Percentiles rank a stretch among this genome's conserved stretches.
Conservation (phyloP, 352 stramenopile genomes). For the Pythium dissotocum region DNA sequence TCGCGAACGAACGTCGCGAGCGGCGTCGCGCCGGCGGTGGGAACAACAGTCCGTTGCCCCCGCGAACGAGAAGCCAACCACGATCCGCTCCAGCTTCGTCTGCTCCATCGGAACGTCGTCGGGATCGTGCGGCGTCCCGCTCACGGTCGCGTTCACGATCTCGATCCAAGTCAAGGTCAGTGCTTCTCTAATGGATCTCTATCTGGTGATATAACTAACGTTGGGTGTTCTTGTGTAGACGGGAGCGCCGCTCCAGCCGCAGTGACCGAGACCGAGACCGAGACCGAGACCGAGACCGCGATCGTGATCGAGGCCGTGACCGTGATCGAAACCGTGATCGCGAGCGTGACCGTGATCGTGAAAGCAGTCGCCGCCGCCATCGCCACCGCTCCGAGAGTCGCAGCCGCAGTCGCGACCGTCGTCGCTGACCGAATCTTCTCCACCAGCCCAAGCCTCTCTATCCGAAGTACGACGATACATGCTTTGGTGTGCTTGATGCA, state of each 20-base stretch:
- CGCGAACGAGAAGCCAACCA: conserved; percentile 10
- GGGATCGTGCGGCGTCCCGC: conserved; percentile 22
- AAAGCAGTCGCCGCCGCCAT: conserved; percentile 34
- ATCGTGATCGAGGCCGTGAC: conserved; percentile 25
- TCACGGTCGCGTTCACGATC: conserved; percentile 34
- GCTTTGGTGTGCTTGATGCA: background rate
- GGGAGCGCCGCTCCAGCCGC: conserved; percentile 24
- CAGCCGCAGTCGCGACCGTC: conserved; percentile 41
- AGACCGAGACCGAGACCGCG: conserved; percentile 4
- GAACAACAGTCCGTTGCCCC: background rate
- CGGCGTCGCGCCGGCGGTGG: conserved; percentile 18
- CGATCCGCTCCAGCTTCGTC: background rate
- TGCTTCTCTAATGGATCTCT: background rate
- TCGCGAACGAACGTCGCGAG: conserved; percentile 44
- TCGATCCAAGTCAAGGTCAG: conserved; percentile 21
- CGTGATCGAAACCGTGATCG: conserved; percentile 37
- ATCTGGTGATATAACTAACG: background rate
- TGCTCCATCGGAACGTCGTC: conserved; percentile 11
- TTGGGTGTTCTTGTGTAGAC: conserved; percentile 12
- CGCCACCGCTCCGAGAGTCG: conserved; percentile 42
- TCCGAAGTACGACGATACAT: conserved; percentile 12
- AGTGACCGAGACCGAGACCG: conserved; percentile 5
- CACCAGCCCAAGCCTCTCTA: background rate
- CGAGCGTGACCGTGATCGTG: conserved; percentile 28
- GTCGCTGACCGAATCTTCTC: conserved; percentile 20